A percentile compares a stretch with the other conserved stretches of the same genome.
Conservation (phyloP, 192 early-diverging fungal species). For the Mortierella claussenii region DNA sequence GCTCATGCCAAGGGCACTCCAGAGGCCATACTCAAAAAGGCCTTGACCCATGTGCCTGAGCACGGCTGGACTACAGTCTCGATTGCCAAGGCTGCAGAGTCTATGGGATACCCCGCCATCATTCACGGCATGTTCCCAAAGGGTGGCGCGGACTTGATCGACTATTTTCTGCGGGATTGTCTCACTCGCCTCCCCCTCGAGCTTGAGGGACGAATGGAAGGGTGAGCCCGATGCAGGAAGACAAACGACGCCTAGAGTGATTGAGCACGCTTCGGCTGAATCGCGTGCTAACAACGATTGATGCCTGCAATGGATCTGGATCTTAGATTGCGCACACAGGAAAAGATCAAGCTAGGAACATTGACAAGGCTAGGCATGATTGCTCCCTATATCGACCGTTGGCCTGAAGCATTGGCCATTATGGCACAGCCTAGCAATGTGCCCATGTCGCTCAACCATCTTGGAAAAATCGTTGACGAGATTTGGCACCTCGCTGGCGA, state of each 20-base stretch:
- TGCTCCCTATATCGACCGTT: constrained; percentile 73
- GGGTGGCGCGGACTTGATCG: constrained; percentile 76
- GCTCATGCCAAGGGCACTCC: constrained; percentile 21
- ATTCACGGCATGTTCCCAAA: constrained; percentile 74
- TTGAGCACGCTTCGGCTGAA: too few species aligned
- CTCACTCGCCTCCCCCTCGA: constrained; percentile 67
- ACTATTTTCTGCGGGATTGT: constrained; percentile 78
- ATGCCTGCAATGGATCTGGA: neutral
- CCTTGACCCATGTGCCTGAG: constrained; percentile 73
- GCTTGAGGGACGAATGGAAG: constrained; percentile 69
- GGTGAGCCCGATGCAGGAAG: too few species aligned
- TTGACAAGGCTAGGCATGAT: constrained; percentile 75
- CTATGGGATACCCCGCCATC: constrained; percentile 76
- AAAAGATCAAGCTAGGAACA: constrained; percentile 71
- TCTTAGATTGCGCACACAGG: constrained; percentile 52
- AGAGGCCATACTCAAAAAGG: constrained; percentile 66
- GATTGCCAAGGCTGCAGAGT: constrained; percentile 69
- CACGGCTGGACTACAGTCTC: constrained; percentile 82
- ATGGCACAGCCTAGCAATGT: constrained; percentile 86
- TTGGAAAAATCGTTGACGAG: constrained; percentile 80
- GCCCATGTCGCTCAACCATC: constrained; percentile 70
- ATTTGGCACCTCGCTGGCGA: constrained; percentile 93
- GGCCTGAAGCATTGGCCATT: constrained; percentile 80
- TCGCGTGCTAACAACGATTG: neutral
- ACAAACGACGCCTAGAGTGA: too few species aligned